Base-by-base conservation (phyloP, 208 protist species). In the Wallacemonas sp. region DNA sequence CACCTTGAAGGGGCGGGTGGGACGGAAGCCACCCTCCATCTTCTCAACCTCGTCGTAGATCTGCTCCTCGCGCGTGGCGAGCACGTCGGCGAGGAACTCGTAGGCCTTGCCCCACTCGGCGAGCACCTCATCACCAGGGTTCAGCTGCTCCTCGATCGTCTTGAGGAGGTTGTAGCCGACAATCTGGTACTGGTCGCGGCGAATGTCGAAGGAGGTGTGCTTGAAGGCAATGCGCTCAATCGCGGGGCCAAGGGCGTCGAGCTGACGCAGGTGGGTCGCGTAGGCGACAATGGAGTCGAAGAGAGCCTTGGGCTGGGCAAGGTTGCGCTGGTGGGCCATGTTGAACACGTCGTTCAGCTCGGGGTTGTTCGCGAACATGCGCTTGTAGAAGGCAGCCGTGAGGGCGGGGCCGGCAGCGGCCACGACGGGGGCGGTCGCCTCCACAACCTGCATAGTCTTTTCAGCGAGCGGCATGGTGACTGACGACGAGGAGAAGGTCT, bases 331-430 rank as follows among this genome's bases (percentile, higher is more conserved):
- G 46, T 81, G 76, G 45, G 76, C 69, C 39, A 76, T 70, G 67
- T 76, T 81, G 70, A 81, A 81, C 49, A 81, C 39, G 49, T 81
- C 70, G 55, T 81, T 81, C 57, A 81, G 57, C 76, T 81, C 76
- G 10, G 69, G 68, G 65, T 81, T 68, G 76, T 68, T 57, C 38
- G 4, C 49, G 38, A 81, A 49, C 76, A 81, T 81, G 65, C 76
- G 76, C 62, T 81, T 33, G 70, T 81, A 81, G 70, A 81, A 81
- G 55, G 65, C 61, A 2, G 57, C 50, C 12, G 66, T 76, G 14
- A 81, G 69, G 36, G 64, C 32, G 3, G 70, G 65, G 32, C 76
- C 76, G 18, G 57, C 68, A 26, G 64, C 67, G 10, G 76, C 76
- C 65, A 81, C 76, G 16, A 29, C 69, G 14, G 68, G 68, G 44